Conservation (phyloP, 306 rosid species). For the Fagus sylvatica region DNA sequence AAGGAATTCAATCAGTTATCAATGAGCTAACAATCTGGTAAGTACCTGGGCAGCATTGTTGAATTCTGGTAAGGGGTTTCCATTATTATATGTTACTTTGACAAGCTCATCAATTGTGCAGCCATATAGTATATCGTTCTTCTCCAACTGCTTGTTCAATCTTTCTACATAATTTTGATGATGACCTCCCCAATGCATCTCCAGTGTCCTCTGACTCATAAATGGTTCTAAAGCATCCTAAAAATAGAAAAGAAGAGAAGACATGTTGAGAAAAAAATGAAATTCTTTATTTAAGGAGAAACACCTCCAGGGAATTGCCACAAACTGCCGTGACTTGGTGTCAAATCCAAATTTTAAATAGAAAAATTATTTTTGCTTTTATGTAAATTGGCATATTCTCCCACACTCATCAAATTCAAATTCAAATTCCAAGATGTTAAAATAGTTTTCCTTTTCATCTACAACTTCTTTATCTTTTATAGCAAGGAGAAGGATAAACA, state of each 20-base stretch:
- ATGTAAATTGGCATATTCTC: background rate
- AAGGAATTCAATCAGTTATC: background rate
- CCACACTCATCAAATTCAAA: background rate
- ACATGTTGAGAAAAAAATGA: slow-evolving; percentile 4
- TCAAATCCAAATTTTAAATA: background rate
- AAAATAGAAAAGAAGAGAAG: slow-evolving; percentile 27
- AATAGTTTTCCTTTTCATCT: background rate
- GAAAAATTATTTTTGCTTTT: background rate
- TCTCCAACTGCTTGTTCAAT: slow-evolving; percentile 77
- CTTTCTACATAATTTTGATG: slow-evolving; percentile 70
- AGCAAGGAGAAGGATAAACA: background rate
- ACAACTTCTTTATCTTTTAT: background rate
- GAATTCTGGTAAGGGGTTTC: slow-evolving; percentile 86
- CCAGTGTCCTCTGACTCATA: slow-evolving; percentile 80
- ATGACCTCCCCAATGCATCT: slow-evolving; percentile 82
- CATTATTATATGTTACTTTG: slow-evolving; percentile 86
- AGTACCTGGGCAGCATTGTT: slow-evolving; percentile 94
- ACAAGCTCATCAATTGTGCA: slow-evolving; percentile 84
- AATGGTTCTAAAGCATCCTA: slow-evolving; percentile 94
- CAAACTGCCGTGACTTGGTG: background rate
- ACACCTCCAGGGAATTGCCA: background rate
- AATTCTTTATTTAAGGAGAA: background rate
- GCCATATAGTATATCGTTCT: slow-evolving; percentile 77
- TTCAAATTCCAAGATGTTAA: background rate
- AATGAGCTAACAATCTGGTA: slow-evolving; percentile 26